Base-by-base conservation (phyloP, 306 rosid genomes). In the Cyclanthera cordifolia region DNA sequence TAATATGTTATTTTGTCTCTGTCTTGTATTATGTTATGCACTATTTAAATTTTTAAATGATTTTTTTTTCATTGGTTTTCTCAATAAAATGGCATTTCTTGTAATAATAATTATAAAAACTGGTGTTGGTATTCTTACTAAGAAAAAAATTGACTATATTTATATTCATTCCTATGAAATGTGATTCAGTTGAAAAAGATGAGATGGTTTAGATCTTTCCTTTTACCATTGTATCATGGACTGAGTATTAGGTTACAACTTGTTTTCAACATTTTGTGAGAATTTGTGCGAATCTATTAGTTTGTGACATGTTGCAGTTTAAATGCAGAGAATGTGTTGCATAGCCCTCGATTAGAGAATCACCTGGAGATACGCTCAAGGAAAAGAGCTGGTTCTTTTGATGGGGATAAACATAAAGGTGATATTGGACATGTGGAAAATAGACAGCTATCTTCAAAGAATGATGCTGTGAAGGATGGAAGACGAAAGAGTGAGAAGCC, bases 401-500 rank as follows among this genome's bases (percentile, higher is more conserved):
- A 83, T 76, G 85, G 75, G 53, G 86, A 77, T 61, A 86, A 85
- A 76, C 87, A 79, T 74, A 85, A 73, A 54, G 97, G 83, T 72
- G 90, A 83, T 74, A 48, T 28, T 8, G 81, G 85, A 17, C 96
- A 90, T 73, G 72, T 82, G 52, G 84, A 66, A 67, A 82, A 79
- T 64, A 87, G 86, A 52, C 78, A 79, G 52, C 70, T 84, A 68
- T 85, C 83, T 45, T 81, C 88, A 56, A 85, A 79, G 81, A 91
- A 88, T 81, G 96, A 86, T 70, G 37, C 34, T 80, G 70, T 79
- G 45, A 86, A 81, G 81, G 97, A 90, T 72, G 91, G 77, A 58
- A 85, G 80, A 72, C 84, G 79, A 67, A 94, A 83, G 82, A 90
- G 86, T 79, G 99, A 94, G 77, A 94, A 83, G 75, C 91, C 83